Evolutionary conservation across 2,329 filamentous ascomycete species (phyloP).

Genomic region (Teratosphaeria pseudoeucalypti): DNA sequence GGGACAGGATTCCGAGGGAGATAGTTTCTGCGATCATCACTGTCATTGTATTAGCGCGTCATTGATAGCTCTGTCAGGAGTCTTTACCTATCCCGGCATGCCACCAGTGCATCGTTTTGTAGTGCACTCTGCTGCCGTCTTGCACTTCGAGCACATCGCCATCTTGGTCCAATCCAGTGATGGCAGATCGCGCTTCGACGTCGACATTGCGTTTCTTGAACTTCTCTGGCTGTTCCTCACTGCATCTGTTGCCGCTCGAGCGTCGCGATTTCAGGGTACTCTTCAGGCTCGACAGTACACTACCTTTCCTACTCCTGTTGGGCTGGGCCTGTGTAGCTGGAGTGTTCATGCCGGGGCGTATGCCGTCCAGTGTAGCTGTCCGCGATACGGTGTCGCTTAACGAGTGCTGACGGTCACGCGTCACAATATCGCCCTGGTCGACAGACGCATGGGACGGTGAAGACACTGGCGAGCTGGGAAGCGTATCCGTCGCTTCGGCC

Average conservation of each 20-base stretch:
- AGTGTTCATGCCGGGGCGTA: not conserved
- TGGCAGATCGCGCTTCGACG: not conserved
- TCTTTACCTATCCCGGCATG: constrained; percentile 13
- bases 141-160: not conserved
- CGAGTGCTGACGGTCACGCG: not conserved
- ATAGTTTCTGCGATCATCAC: constrained; percentile 50
- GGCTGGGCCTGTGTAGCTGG: not conserved
- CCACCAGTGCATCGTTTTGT: constrained; percentile 41
- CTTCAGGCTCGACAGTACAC: not conserved
- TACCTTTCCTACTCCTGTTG: not conserved
- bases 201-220: constrained; percentile 13
- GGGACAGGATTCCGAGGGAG: constrained; percentile 45
- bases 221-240: not conserved
- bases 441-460: not conserved
- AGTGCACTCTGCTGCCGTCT: constrained; percentile 30
- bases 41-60: constrained; percentile 2
- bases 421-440: not conserved
- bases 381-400: not conserved
- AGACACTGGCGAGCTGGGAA: not conserved
- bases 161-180: constrained; percentile 15
- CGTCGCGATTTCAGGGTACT: not conserved
- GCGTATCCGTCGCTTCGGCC: not conserved
- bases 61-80: not conserved
- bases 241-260: not conserved
- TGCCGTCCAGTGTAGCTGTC: not conserved